Evolutionary conservation across 495 filamentous ascomycete species (phyloP).

Genomic region (Penicillium malachiteum): DNA sequence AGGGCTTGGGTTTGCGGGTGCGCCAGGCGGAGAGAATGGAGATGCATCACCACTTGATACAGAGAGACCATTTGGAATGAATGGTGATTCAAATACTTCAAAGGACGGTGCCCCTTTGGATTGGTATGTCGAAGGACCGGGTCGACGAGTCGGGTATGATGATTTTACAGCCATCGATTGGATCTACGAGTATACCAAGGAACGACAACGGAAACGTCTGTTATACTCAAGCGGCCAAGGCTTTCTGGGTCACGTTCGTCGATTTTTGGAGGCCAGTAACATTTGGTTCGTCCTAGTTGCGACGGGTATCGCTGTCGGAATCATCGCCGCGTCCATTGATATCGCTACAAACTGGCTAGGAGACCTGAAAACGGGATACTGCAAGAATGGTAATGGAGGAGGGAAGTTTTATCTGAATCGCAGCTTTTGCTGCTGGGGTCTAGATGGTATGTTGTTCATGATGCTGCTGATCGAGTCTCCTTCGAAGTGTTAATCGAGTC

Average conservation of each 20-base stretch:
- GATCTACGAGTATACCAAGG: conserved; percentile 99
- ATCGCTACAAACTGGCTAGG: conserved; percentile 93
- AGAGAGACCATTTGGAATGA: conserved; percentile 29
- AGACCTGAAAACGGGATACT: conserved; percentile 91
- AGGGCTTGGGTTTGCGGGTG: conserved; percentile 19
- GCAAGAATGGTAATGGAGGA: conserved; percentile 67
- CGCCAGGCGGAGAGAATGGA: conserved; percentile 28
- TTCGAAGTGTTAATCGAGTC: conserved; percentile 1
- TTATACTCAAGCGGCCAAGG: conserved; percentile 70
- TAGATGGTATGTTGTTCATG: conserved; percentile 57
- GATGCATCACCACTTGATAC: conserved; percentile 26
- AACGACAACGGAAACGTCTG: conserved; percentile 79
- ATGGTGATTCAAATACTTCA: conserved; percentile 39
- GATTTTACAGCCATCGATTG: conserved; percentile 98
- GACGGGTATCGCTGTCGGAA: conserved; percentile 75
- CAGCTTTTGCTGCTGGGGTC: conserved; percentile 89
- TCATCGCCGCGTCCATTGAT: conserved; percentile 85
- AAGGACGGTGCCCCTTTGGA: conserved; percentile 71
- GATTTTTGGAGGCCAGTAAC: conserved; percentile 79
- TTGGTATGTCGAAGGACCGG: conserved; percentile 91
- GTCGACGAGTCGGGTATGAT: conserved; percentile 89
- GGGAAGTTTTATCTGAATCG: conserved; percentile 88
- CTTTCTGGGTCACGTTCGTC: conserved; percentile 67
- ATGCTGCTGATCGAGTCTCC: neutral
- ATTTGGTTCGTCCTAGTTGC: conserved; percentile 85